Conservation (phyloP, 2,329 filamentous ascomycete species). For the Neofusicoccum umdonicola region DNA sequence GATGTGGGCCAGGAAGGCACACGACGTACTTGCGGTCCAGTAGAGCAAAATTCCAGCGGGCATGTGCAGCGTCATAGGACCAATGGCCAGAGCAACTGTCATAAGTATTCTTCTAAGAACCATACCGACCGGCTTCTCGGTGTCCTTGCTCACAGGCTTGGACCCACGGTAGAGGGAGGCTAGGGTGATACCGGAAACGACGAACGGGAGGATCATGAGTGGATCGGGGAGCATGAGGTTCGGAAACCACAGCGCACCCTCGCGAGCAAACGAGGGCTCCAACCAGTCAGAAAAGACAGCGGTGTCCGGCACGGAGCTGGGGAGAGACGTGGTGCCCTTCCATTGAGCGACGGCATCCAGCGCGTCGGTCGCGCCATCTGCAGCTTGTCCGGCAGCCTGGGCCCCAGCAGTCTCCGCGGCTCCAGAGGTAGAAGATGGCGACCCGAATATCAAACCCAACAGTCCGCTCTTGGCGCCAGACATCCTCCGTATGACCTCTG, state of each 20-base stretch:
- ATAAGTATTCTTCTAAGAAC: slow-evolving; percentile 25
- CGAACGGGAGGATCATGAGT: slow-evolving; percentile 47
- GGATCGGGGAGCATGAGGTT: slow-evolving; percentile 56
- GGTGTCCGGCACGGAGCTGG: not conserved
- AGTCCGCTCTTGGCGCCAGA: slow-evolving; percentile 28
- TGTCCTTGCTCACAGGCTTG: not conserved
- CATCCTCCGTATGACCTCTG: slow-evolving; percentile 37
- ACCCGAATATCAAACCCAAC: not conserved
- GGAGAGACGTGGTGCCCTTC: not conserved
- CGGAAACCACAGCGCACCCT: slow-evolving; percentile 62
- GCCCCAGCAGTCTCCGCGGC: not conserved
- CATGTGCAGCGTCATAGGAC: slow-evolving; percentile 32
- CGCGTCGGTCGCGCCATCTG: not conserved
- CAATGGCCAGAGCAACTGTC: slow-evolving; percentile 31
- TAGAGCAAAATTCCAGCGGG: slow-evolving; percentile 45
- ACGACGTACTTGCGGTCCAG: slow-evolving; percentile 34
- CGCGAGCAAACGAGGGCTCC: slow-evolving; percentile 52
- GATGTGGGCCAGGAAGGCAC: slow-evolving; percentile 33
- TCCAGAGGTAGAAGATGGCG: not conserved
- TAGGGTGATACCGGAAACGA: slow-evolving; percentile 43
- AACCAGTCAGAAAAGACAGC: slow-evolving; percentile 26
- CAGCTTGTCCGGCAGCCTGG: not conserved
- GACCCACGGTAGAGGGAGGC: not conserved
- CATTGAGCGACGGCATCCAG: not conserved
- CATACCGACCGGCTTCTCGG: not conserved